These are phyloP conservation scores for Leishmania gerbilli DNA, from an alignment of 208 protist genomes.

Conservation along the genomic window DNA sequence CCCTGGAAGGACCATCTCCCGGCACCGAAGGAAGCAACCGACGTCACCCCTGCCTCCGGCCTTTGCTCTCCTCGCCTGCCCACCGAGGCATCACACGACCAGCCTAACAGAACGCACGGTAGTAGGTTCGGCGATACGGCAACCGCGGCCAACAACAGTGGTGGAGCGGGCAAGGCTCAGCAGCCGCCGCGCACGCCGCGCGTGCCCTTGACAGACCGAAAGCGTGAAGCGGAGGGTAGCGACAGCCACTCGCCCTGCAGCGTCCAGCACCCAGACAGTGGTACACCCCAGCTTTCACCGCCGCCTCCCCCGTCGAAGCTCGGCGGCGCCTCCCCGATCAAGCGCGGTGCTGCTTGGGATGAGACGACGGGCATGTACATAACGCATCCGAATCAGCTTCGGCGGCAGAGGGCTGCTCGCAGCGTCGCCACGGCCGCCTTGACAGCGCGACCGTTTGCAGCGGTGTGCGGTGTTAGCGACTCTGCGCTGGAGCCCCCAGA, in stretches of 20 bases:
- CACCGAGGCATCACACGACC: not conserved
- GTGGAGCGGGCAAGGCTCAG: slow-evolving; percentile 1
- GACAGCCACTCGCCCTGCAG: slow-evolving; percentile 2
- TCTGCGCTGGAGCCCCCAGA: slow-evolving; percentile 22
- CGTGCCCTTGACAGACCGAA: not conserved
- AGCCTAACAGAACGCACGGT: not conserved
- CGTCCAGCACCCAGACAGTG: not conserved
- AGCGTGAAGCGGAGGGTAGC: slow-evolving; percentile 6
- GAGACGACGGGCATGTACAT: slow-evolving; percentile 26
- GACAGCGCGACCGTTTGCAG: not conserved
- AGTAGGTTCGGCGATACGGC: not conserved
- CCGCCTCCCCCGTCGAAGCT: not conserved
- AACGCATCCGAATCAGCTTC: slow-evolving; percentile 32
- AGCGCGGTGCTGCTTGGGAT: slow-evolving; percentile 33
- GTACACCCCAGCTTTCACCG: not conserved
- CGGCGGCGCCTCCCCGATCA: slow-evolving; percentile 13
- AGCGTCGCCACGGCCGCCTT: not conserved
- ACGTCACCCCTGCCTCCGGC: not conserved
- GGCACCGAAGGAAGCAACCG: not conserved
- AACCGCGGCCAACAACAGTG: slow-evolving; percentile 5
- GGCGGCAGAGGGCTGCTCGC: slow-evolving; percentile 16
- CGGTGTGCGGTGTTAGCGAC: slow-evolving; percentile 2
- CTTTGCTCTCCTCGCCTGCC: not conserved
- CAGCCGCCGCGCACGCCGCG: slow-evolving; percentile 17
- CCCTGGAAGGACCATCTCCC: not conserved